Conservation (phyloP, 2,329 filamentous ascomycete genomes). For the Beauveria brongniartii region DNA sequence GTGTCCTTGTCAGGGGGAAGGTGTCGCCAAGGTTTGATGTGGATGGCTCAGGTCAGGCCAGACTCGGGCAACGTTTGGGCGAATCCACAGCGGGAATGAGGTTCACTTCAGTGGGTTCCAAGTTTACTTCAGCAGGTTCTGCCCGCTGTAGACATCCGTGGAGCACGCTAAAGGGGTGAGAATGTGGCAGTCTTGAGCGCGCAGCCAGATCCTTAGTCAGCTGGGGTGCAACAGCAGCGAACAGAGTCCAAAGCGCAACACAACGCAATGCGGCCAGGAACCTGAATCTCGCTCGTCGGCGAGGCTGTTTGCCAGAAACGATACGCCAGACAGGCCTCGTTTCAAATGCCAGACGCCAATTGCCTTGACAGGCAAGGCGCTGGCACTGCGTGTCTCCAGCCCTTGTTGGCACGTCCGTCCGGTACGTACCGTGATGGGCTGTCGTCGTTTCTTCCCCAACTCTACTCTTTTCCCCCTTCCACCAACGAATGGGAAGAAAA, state of each 20-base stretch:
- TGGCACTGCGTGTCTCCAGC: no score
- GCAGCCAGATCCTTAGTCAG: conserved; percentile 3
- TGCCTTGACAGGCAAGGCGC: neutral
- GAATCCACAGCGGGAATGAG: conserved; percentile 1
- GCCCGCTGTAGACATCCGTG: neutral
- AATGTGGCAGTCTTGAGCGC: neutral
- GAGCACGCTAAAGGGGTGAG: neutral
- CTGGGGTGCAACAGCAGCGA: neutral
- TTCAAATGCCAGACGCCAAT: neutral
- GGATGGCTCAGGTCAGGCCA: neutral
- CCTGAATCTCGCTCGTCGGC: neutral
- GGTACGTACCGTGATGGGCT: neutral
- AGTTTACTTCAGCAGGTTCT: neutral
- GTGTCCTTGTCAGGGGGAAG: conserved; percentile 1
- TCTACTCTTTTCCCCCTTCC: conserved; percentile 3
- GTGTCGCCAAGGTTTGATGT: neutral
- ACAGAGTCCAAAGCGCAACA: neutral
- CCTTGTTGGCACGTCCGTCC: neutral
- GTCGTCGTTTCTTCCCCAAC: neutral
- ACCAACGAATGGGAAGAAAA: conserved; percentile 8
- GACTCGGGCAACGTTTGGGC: neutral
- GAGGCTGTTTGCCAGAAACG: neutral
- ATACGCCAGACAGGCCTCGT: neutral
- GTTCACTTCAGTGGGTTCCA: neutral
- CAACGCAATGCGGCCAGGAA: neutral